A percentile compares a stretch with the other conserved stretches of the same genome.
phyloP scores from a whole-genome alignment of 768 basidiomycete genomes.

The Lactarius psammicola region DNA sequence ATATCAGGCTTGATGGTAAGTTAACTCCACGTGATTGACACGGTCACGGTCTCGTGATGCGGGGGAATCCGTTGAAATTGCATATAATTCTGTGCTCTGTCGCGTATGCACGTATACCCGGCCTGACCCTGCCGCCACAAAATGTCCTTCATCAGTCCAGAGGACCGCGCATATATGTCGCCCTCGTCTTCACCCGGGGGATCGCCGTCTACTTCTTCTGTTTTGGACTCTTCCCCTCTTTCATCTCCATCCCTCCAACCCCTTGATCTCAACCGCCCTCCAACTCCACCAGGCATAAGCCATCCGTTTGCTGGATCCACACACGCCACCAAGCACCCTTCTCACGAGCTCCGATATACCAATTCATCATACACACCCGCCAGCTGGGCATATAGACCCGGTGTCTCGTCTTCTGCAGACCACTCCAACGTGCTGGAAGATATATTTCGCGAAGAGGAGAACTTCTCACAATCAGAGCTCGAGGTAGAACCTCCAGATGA shows the following conservation, averaged over 20 bases:
- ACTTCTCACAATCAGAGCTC: conserved; percentile 1
- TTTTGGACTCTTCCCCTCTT: conserved; percentile 22
- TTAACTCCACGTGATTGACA: conserved; percentile 13
- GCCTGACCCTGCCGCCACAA: not conserved
- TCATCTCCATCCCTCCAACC: conserved; percentile 19
- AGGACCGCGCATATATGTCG: conserved; percentile 27
- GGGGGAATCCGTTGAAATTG: not conserved
- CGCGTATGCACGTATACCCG: not conserved
- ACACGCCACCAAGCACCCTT: conserved; percentile 21
- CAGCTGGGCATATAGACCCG: conserved; percentile 16
- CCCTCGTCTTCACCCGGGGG: conserved; percentile 25
- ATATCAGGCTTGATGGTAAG: not conserved
- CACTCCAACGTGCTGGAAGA: conserved; percentile 13
- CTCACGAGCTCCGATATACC: conserved; percentile 24
- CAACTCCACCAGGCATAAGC: conserved; percentile 8
- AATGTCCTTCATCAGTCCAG: conserved; percentile 21
- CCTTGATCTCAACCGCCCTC: conserved; percentile 21
- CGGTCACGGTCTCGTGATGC: conserved; percentile 20
- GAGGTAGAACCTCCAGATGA: conserved; percentile 21
- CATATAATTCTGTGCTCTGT: not conserved
- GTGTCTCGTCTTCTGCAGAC: conserved; percentile 9
- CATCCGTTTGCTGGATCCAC: conserved; percentile 25
- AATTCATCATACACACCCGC: conserved; percentile 18
- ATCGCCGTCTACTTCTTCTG: conserved; percentile 17
- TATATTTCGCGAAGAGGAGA: conserved; percentile 22